A percentile compares a stretch with the other conserved stretches of the same genome.
phyloP scores from a whole-genome alignment of 208 protist genomes.

The Blastocrithidia nonstop region DNA sequence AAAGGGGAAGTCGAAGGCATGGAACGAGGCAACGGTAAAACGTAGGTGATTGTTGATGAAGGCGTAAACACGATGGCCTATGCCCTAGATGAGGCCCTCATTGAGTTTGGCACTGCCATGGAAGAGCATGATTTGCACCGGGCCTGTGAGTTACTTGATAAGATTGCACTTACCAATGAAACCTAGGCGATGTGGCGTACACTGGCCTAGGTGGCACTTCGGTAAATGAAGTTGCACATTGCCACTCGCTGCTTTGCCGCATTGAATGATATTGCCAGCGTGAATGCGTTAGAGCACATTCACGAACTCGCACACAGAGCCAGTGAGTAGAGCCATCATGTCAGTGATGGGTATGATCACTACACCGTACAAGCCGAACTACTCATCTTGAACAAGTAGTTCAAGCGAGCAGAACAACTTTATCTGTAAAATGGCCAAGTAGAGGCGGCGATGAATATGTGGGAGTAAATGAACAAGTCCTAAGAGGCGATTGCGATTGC shows the following conservation, averaged over 20 bases:
- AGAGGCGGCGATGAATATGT: slow-evolving; percentile 92
- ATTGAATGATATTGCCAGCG: slow-evolving; percentile 88
- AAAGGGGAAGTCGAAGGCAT: slow-evolving; percentile 96
- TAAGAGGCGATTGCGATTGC: slow-evolving; percentile 86
- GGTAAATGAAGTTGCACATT: slow-evolving; percentile 79
- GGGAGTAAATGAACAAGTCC: slow-evolving; percentile 89
- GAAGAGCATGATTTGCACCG: slow-evolving; percentile 84
- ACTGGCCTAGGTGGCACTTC: slow-evolving; percentile 72
- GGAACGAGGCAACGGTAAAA: slow-evolving; percentile 86
- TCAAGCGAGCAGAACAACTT: slow-evolving; percentile 87
- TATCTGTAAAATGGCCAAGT: slow-evolving; percentile 89
- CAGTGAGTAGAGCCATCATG: slow-evolving; percentile 19
- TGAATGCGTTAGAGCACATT: slow-evolving; percentile 82
- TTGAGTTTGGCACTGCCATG: slow-evolving; percentile 93
- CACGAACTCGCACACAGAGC: slow-evolving; percentile 67
- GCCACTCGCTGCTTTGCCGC: slow-evolving; percentile 93
- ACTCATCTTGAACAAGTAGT: slow-evolving; percentile 82
- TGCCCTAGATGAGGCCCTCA: slow-evolving; percentile 92
- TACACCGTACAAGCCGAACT: slow-evolving; percentile 83
- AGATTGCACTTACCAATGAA: slow-evolving; percentile 66
- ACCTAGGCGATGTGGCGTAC: slow-evolving; percentile 93
- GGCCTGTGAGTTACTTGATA: slow-evolving; percentile 86
- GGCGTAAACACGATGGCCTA: slow-evolving; percentile 89
- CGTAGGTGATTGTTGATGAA: slow-evolving; percentile 95
- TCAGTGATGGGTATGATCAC: slow-evolving; percentile 70